Conservation (phyloP, 345 rosid genomes). For the Balakata baccata region DNA sequence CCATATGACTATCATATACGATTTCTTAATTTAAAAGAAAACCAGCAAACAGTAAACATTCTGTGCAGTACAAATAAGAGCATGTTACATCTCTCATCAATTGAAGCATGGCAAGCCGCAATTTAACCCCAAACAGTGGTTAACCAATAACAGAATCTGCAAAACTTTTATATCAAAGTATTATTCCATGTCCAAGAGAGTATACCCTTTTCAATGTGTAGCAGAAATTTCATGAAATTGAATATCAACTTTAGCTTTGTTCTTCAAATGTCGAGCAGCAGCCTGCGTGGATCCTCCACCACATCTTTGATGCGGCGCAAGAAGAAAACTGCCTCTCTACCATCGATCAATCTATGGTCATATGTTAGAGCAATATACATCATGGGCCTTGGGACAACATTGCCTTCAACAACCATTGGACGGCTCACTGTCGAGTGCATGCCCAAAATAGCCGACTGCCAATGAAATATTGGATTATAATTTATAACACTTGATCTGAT, state of each 20-base stretch:
- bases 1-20: background rate
- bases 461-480: background rate
- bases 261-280: slow-evolving; percentile 54
- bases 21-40: background rate
- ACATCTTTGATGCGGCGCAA: slow-evolving; percentile 78
- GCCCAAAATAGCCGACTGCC: slow-evolving; percentile 80
- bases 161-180: slow-evolving; percentile 30
- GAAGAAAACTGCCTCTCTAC: slow-evolving; percentile 88
- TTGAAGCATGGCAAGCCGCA: slow-evolving; percentile 36
- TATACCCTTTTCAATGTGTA: background rate
- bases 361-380: slow-evolving; percentile 82
- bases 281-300: slow-evolving; percentile 79
- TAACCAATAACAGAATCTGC: slow-evolving; percentile 23
- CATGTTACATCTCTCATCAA: slow-evolving; percentile 16
- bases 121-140: slow-evolving; percentile 17
- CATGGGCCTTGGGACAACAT: slow-evolving; percentile 63
- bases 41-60: background rate
- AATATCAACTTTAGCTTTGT: background rate
- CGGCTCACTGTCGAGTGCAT: slow-evolving; percentile 83
- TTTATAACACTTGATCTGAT: background rate
- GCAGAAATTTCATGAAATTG: slow-evolving; percentile 2
- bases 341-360: slow-evolving; percentile 81
- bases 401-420: slow-evolving; percentile 77
- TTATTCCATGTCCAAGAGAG: slow-evolving; percentile 28
- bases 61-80: slow-evolving; percentile 5